phyloP scores from a whole-genome alignment of 192 early-diverging fungal genomes.

The Entomortierella parvispora region DNA sequence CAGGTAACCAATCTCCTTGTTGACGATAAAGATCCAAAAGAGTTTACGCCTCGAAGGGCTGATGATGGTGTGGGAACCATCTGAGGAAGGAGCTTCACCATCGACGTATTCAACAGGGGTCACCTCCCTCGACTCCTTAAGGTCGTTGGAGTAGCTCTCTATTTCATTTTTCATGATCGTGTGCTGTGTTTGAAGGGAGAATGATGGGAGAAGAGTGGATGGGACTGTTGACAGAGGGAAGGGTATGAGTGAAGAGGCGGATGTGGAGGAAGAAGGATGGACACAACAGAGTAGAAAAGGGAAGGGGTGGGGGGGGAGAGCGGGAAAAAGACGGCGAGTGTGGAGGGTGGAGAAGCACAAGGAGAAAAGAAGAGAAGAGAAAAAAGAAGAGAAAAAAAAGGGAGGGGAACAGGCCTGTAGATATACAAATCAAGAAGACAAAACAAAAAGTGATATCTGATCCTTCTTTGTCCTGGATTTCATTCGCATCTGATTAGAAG shows the following conservation, averaged over 20 bases:
- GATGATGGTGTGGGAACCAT: not conserved
- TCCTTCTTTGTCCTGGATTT: not conserved
- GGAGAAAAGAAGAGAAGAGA: not conserved
- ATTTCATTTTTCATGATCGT: too few relatives aligned
- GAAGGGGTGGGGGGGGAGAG: not conserved
- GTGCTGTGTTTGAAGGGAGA: too few relatives aligned
- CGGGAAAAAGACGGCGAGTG: not conserved
- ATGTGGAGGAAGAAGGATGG: not conserved
- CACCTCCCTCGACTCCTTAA: not conserved
- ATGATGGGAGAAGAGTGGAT: not conserved
- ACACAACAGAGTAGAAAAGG: not conserved
- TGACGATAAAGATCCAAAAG: conserved; percentile 47
- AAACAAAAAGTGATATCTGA: not conserved
- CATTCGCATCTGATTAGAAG: too few relatives aligned
- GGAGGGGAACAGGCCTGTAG: not conserved
- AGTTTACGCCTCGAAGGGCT: conserved; percentile 3
- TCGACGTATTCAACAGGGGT: not conserved
- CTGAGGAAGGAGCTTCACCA: not conserved
- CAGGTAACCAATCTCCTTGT: conserved; percentile 28
- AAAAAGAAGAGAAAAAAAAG: not conserved
- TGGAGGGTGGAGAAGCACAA: not conserved
- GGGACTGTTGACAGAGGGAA: not conserved
- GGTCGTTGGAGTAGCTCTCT: too few relatives aligned
- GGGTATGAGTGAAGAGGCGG: not conserved
- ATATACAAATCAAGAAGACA: not conserved